Evolutionary conservation across 2,329 filamentous ascomycete genomes (phyloP), one percentile per base, ranked within the genome.

Genomic region (Aureobasidium melanogenum): DNA sequence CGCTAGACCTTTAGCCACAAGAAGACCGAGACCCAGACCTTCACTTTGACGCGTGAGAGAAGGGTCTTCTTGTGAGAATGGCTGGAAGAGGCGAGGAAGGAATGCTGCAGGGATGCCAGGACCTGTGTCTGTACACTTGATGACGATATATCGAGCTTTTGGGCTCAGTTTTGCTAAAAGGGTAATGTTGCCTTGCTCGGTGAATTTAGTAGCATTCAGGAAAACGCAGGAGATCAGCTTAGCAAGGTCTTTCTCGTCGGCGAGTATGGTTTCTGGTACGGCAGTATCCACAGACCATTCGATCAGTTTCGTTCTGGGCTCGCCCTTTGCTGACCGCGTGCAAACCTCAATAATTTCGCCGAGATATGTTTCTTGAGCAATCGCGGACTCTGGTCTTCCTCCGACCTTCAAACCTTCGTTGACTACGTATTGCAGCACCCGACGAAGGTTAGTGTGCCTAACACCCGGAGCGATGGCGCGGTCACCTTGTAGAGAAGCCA

Each of bases 1-100:
- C 5, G 86, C 84, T 48, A 88, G 77, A 3, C 86, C 86, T 72
- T 88, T 89, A 0, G 86, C 87, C n/a, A 89, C 87, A 68, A 89
- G 79, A 12, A 89, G 74, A 30, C 87, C 86, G 7, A 89, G 75
- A 0, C 87, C 87, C 3, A 89, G 76, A 0, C 87, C 87, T 70
- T 89, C 87, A 68, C 82, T 86, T 63, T 82, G 81, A 46, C 87
- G 78, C 7, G 85, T 88, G 15, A 85, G 82, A 1, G 86, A 88
- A 55, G 84, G 80, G 69, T 89, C 86, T 71, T 88, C 83, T 63
- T 86, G 80, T 26, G 86, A 84, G 70, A 88, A 89, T 1, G 87
- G 82, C 65, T 86, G 86, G 75, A 89, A 89, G 0, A 89, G 76
- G 60, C 83, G 82, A 0, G 84, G 83, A 54, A 87, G 72, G 67